Evolutionary conservation across 2,329 filamentous ascomycete genomes (phyloP).

Genomic region (Diaporthe vaccinii): DNA sequence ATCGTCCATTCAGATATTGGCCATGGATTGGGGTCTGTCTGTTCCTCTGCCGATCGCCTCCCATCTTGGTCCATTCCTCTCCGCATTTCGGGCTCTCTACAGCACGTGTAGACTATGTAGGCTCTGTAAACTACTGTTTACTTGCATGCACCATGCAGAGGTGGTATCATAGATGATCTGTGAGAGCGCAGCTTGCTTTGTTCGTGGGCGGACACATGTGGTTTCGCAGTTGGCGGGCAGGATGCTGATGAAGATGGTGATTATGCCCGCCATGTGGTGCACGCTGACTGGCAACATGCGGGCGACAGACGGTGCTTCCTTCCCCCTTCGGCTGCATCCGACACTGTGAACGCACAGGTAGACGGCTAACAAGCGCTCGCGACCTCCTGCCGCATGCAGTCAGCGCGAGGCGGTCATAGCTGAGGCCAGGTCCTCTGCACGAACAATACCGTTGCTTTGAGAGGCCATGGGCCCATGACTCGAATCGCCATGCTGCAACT

Average conservation of each 20-base stretch:
- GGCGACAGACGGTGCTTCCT: neutral
- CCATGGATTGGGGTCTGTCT: conserved; percentile 18
- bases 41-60: conserved; percentile 20
- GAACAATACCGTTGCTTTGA: conserved; percentile 9
- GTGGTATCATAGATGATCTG: neutral
- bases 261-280: conserved; percentile 14
- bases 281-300: conserved; percentile 18
- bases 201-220: neutral
- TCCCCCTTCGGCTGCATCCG: neutral
- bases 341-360: conserved; percentile 11
- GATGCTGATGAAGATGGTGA: neutral
- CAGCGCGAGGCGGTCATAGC: conserved; percentile 33
- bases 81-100: conserved; percentile 17
- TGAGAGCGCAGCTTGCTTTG: neutral
- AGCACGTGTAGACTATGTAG: neutral
- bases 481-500: conserved; percentile 3
- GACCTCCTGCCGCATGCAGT: conserved; percentile 30
- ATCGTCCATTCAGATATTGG: conserved; percentile 30
- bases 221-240: neutral
- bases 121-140: neutral
- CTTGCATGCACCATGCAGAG: conserved; percentile 22
- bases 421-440: conserved; percentile 8
- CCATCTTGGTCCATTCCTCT: conserved; percentile 17
- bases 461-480: conserved; percentile 26
- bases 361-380: conserved; percentile 5